phyloP scores from a whole-genome alignment of 805 yeast genomes.

The Candida endomychidarum region DNA sequence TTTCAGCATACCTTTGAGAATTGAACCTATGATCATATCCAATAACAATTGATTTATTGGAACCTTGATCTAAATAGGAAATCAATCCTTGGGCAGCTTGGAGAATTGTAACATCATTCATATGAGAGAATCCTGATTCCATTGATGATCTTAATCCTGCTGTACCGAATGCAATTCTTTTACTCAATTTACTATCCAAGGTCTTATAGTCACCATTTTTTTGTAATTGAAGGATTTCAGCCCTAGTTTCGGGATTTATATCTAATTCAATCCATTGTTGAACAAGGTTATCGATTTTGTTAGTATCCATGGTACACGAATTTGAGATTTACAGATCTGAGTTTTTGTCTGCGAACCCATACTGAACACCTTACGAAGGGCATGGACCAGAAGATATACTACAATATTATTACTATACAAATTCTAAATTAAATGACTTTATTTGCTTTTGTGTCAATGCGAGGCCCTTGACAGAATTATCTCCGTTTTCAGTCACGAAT shows the following conservation, averaged over 20 bases:
- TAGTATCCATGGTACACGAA: background rate
- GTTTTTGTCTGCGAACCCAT: no score
- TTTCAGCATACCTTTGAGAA: conserved; percentile 74
- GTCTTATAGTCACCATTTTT: conserved; percentile 36
- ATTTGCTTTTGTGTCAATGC: conserved; percentile 1
- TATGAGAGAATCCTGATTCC: conserved; percentile 87
- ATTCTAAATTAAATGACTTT: background rate
- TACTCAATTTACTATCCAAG: conserved; percentile 51
- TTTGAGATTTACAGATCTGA: no score
- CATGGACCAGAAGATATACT: no score
- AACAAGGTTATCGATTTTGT: conserved; percentile 24
- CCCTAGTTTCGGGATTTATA: conserved; percentile 46
- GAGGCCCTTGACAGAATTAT: background rate
- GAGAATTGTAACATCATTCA: conserved; percentile 85
- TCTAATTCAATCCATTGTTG: conserved; percentile 38
- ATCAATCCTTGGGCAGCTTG: conserved; percentile 90
- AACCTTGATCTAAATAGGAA: conserved; percentile 36
- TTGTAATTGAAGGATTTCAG: conserved; percentile 53
- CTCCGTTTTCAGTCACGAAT: conserved; percentile 1
- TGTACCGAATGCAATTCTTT: conserved; percentile 83
- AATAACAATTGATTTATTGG: conserved; percentile 52
- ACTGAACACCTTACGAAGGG: no score
- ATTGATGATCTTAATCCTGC: conserved; percentile 87
- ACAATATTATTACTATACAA: no score
- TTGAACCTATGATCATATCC: conserved; percentile 92